phyloP scores from a whole-genome alignment of 1,284 basidiomycete species.

The Pseudozyma tsukubaensis region DNA sequence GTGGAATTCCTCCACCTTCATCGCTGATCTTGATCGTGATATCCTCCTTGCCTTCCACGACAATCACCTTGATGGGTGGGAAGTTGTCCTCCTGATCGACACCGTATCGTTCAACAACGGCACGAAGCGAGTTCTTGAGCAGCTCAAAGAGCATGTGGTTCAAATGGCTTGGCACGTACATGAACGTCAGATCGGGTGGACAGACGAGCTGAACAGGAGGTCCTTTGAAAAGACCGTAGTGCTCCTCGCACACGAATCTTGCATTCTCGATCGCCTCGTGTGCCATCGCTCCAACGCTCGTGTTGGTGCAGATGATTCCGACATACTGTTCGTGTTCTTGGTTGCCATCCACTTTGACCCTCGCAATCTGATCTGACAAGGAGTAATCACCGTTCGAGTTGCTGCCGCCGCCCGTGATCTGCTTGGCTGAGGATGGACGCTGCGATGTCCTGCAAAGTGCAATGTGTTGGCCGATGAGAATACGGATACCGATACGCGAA shows the following conservation, averaged over 20 bases:
- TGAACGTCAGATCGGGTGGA: constrained; percentile 85
- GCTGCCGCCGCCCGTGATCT: constrained; percentile 36
- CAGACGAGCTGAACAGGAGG: constrained; percentile 98
- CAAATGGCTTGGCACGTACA: constrained; percentile 93
- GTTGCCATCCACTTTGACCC: constrained; percentile 43
- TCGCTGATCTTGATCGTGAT: constrained; percentile 98
- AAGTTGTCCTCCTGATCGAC: constrained; percentile 82
- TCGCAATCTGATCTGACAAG: constrained; percentile 39
- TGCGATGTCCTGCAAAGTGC: constrained; percentile 61
- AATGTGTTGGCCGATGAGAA: constrained; percentile 68
- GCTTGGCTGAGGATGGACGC: constrained; percentile 23
- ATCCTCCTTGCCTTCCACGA: constrained; percentile 84
- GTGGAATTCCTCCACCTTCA: constrained; percentile 94
- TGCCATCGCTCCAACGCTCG: constrained; percentile 70
- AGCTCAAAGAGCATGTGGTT: constrained; percentile 95
- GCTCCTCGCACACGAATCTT: constrained; percentile 96
- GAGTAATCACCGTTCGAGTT: constrained; percentile 25
- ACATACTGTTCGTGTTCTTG: constrained; percentile 78
- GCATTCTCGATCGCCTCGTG: constrained; percentile 99
- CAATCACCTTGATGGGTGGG: constrained; percentile 96
- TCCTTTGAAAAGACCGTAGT: constrained; percentile 87
- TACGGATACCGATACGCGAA: constrained; percentile 80
- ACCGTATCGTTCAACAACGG: constrained; percentile 93
- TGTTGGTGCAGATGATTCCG: constrained; percentile 96
- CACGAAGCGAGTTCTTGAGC: constrained; percentile 97